Evolutionary conservation across 2,329 filamentous ascomycete genomes (phyloP).

Genomic region (Pseudogymnoascus sp.): DNA sequence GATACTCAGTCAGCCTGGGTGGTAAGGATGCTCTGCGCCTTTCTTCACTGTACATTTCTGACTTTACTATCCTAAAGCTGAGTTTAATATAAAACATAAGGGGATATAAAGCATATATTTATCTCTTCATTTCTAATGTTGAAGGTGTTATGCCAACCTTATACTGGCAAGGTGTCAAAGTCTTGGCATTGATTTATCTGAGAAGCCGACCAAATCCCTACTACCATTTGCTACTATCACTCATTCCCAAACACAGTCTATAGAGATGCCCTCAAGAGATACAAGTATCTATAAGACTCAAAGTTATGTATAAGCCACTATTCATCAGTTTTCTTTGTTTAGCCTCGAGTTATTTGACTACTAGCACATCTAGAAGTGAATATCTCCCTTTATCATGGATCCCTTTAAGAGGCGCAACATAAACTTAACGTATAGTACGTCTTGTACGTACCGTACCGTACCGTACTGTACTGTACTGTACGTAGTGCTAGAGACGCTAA

Average conservation of each 20-base stretch:
- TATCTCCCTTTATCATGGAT: not conserved
- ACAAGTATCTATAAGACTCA: not conserved
- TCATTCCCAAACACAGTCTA: not conserved
- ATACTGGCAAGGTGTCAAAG: not conserved
- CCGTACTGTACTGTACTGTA: not conserved
- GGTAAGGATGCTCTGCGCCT: not conserved
- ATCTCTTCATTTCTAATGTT: not conserved
- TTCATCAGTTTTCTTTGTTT: not conserved
- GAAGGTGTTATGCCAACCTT: not conserved
- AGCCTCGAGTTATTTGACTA: not conserved
- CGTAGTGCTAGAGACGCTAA: not conserved
- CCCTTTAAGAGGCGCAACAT: not conserved
- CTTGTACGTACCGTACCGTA: not conserved
- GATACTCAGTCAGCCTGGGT: not conserved
- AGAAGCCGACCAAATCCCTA: not conserved
- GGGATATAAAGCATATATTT: not conserved
- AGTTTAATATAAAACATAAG: not conserved
- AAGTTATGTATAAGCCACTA: not conserved
- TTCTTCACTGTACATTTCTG: not conserved
- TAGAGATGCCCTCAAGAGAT: not conserved
- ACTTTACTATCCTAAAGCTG: not conserved
- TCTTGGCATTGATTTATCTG: not conserved
- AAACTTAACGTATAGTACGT: not conserved
- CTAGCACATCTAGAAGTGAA: not conserved
- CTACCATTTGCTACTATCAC: not conserved